Conservation (phyloP, 1,139 yeast species). For the Nematodospora anomalae region DNA sequence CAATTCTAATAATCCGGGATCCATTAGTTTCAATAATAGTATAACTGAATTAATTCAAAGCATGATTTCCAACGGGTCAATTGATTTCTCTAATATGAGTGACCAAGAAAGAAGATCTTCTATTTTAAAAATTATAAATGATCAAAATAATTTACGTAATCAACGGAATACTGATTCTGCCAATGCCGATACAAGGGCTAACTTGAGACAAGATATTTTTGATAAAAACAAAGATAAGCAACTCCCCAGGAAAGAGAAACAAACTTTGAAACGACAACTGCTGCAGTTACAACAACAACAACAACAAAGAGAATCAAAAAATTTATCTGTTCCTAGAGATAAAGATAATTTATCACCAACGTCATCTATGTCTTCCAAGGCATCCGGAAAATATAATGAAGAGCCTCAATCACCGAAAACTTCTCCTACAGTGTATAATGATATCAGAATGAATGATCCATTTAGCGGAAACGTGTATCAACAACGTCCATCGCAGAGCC, state of each 20-base stretch:
- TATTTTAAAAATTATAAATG: conserved; percentile 38
- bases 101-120: conserved; percentile 46
- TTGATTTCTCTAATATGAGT: conserved; percentile 44
- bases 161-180: conserved; percentile 14
- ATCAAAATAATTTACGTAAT: conserved; percentile 25
- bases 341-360: conserved; percentile 30
- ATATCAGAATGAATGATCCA: conserved; percentile 12
- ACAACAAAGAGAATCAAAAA: conserved; percentile 3
- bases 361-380: conserved; percentile 36
- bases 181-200: conserved; percentile 16
- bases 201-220: conserved; percentile 46
- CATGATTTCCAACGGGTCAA: conserved; percentile 36
- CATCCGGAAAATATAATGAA: conserved; percentile 32
- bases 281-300: conserved; percentile 5
- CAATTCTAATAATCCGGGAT: conserved; percentile 19
- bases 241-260: conserved; percentile 2
- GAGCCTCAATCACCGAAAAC: conserved; percentile 48
- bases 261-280: conserved; percentile 8
- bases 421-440: conserved; percentile 30
- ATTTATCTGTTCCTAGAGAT: conserved; percentile 7
- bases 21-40: conserved; percentile 36
- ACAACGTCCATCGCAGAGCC: conserved; percentile 14
- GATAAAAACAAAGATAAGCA: conserved; percentile 20
- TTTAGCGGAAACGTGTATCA: conserved; percentile 5
- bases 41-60: conserved; percentile 40